A percentile compares a stretch with the other conserved stretches of the same genome.
These are phyloP conservation scores for Linderina pennispora DNA, from an alignment of 192 early-diverging fungal genomes.

Conservation along the genomic window DNA sequence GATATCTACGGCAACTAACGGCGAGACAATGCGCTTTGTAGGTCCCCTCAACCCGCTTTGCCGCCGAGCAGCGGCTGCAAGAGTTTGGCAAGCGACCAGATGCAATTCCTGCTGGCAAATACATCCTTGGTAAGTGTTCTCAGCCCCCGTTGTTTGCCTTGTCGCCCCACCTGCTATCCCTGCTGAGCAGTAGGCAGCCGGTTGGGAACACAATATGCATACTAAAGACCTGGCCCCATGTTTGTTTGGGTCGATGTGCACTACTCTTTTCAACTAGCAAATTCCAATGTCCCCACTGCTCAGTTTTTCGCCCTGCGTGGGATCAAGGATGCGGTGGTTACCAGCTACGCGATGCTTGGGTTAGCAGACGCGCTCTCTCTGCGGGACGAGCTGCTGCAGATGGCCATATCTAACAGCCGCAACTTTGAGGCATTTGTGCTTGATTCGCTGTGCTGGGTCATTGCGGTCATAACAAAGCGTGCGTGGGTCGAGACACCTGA, in stretches of 20 bases:
- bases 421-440: constrained; percentile 34
- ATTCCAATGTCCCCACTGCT: constrained; percentile 34
- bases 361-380: constrained; percentile 7
- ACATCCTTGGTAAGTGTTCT: constrained; percentile 30
- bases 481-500: constrained; percentile 33
- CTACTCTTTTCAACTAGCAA: constrained; percentile 4
- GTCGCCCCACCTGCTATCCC: too few species aligned
- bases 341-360: constrained; percentile 25
- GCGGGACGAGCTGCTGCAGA: constrained; percentile 35
- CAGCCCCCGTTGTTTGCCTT: too few species aligned
- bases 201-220: too few species aligned
- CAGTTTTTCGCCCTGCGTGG: constrained; percentile 45
- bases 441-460: constrained; percentile 40
- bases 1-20: too few species aligned
- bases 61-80: constrained; percentile 27
- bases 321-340: constrained; percentile 37
- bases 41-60: constrained; percentile 31
- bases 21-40: too few species aligned
- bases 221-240: too few species aligned
- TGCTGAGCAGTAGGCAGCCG: too few species aligned
- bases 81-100: constrained; percentile 41
- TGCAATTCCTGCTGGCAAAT: constrained; percentile 34
- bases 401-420: constrained; percentile 24
- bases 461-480: constrained; percentile 44
- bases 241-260: too few species aligned